These are phyloP conservation scores for Aciculosporium take DNA, from an alignment of 2,329 filamentous ascomycete genomes.

Conservation along the genomic window DNA sequence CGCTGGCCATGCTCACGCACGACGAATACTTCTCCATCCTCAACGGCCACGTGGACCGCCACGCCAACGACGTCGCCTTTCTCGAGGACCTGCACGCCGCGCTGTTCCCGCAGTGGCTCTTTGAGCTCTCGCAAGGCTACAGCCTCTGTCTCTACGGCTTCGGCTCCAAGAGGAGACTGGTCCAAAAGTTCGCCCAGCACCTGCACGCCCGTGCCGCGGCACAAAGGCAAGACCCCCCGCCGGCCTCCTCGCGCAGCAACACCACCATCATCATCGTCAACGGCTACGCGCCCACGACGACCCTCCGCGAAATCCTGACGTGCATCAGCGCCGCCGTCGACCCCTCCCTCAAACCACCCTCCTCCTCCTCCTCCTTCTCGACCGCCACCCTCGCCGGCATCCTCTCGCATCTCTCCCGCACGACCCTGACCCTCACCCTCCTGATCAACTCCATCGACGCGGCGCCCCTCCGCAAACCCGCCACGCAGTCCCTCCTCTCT, in stretches of 20 bases:
- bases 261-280: slow-evolving; percentile 81
- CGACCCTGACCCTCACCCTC: slow-evolving; percentile 41
- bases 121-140: slow-evolving; percentile 78
- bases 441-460: slow-evolving; percentile 83
- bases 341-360: slow-evolving; percentile 32
- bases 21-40: slow-evolving; percentile 73
- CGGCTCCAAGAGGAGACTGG: slow-evolving; percentile 69
- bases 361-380: slow-evolving; percentile 56
- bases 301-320: slow-evolving; percentile 53
- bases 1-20: slow-evolving; percentile 65
- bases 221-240: slow-evolving; percentile 21
- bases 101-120: slow-evolving; percentile 82
- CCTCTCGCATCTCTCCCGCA: slow-evolving; percentile 39
- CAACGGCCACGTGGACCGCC: slow-evolving; percentile 50
- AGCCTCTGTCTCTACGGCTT: slow-evolving; percentile 86
- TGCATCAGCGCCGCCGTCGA: slow-evolving; percentile 53
- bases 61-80: slow-evolving; percentile 54
- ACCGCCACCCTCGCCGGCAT: slow-evolving; percentile 54
- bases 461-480: slow-evolving; percentile 54
- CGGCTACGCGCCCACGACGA: slow-evolving; percentile 58
- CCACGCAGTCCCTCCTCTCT: slow-evolving; percentile 58
- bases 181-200: slow-evolving; percentile 62
- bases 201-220: slow-evolving; percentile 29
- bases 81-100: slow-evolving; percentile 62
- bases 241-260: slow-evolving; percentile 9